Percentiles rank a stretch among this genome's conserved stretches.
Evolutionary conservation across 2,329 filamentous ascomycete genomes (phyloP).

Genomic region (Fusarium transvaalense): DNA sequence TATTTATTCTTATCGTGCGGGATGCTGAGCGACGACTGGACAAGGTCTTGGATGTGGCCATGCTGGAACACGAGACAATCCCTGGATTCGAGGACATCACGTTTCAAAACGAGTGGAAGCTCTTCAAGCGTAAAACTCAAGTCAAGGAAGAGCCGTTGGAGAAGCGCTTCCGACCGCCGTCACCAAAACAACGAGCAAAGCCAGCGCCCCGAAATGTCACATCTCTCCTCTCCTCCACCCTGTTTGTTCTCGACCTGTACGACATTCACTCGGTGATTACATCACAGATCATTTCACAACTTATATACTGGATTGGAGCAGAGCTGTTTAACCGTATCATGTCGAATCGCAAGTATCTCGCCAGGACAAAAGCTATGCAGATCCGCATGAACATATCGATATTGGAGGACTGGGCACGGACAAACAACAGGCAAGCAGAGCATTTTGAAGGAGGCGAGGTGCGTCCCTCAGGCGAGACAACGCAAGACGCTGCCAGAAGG

Average conservation of each 20-base stretch:
- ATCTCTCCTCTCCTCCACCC: constrained; percentile 91
- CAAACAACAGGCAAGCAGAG: constrained; percentile 93
- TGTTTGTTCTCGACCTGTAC: constrained; percentile 98
- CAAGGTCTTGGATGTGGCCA: constrained; percentile 91
- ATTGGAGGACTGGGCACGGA: constrained; percentile 94
- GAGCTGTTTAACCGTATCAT: constrained; percentile 99
- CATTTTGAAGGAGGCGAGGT: constrained; percentile 95
- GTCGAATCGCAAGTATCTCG: constrained; percentile 93
- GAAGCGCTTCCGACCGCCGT: constrained; percentile 91
- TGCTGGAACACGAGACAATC: constrained; percentile 98
- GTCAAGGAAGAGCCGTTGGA: constrained; percentile 91
- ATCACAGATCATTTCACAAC: constrained; percentile 88
- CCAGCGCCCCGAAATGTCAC: constrained; percentile 95
- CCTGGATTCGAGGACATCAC: constrained; percentile 96
- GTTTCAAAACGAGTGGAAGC: constrained; percentile 98
- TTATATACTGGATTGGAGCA: constrained; percentile 95
- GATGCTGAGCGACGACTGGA: constrained; percentile 96
- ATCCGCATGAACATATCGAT: constrained; percentile 98
- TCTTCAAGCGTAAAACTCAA: constrained; percentile 92
- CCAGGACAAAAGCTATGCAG: constrained; percentile 98
- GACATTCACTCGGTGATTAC: constrained; percentile 98
- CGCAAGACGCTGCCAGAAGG: constrained; percentile 82
- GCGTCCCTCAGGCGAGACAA: constrained; percentile 85
- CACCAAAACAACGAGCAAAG: constrained; percentile 91
- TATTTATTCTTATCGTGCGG: constrained; percentile 96